phyloP scores from a whole-genome alignment of 495 filamentous ascomycete genomes.

The Bryoglossum gracile region DNA sequence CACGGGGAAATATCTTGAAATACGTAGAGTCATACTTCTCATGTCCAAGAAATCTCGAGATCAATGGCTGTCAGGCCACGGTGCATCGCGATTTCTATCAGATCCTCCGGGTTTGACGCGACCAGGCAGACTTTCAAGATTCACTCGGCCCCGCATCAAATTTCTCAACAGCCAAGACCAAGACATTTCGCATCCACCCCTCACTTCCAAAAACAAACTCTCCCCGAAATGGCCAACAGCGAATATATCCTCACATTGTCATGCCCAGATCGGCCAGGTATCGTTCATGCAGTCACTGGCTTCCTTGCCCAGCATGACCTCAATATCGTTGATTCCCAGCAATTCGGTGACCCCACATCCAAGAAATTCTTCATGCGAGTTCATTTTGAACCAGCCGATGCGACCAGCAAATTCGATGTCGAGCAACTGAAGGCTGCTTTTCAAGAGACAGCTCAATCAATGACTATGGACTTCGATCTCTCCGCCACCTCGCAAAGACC shows the following conservation, averaged over 20 bases:
- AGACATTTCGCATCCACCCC: no score
- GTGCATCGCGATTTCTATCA: no score
- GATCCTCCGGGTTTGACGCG: no score
- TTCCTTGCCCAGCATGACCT: constrained; percentile 57
- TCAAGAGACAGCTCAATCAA: constrained; percentile 44
- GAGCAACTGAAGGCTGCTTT: constrained; percentile 38
- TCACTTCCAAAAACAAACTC: no score
- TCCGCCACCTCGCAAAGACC: constrained; percentile 54
- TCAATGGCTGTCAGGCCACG: no score
- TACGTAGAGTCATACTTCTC: no score
- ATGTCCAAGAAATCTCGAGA: no score
- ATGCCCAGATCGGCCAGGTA: constrained; percentile 66
- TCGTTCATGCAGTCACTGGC: constrained; percentile 69
- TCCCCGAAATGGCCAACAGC: constrained; percentile 18
- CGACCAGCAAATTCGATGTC: constrained; percentile 34
- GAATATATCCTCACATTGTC: constrained; percentile 69
- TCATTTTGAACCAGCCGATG: constrained; percentile 50
- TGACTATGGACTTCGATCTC: constrained; percentile 57
- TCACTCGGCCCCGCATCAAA: no score
- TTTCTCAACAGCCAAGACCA: no score
- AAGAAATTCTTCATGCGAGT: constrained; percentile 73
- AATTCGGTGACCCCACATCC: constrained; percentile 60
- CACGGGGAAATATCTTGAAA: no score
- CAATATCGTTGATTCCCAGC: constrained; percentile 68
- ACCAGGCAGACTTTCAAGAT: no score